Conservation (phyloP, 2,329 filamentous ascomycete genomes). For the Berkeleyomyces basicola region DNA sequence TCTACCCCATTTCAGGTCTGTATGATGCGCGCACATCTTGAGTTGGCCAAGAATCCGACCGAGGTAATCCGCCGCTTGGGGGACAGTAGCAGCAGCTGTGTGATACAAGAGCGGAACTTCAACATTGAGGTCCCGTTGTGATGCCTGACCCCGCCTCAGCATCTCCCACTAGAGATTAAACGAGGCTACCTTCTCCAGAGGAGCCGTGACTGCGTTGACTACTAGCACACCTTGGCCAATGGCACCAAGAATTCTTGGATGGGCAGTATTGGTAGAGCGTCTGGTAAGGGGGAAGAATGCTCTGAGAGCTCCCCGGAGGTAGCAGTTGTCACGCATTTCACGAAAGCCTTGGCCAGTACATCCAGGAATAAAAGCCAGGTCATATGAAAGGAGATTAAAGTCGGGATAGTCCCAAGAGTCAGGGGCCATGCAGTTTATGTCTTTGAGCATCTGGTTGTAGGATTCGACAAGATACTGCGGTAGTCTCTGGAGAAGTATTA, state of each 20-base stretch:
- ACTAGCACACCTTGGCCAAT: constrained; percentile 11
- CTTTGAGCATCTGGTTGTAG: constrained; percentile 6
- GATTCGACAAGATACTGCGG: constrained; percentile 6
- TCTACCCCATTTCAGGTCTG: not conserved
- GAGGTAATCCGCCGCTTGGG: constrained; percentile 1
- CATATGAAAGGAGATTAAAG: constrained; percentile 7
- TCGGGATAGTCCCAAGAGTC: constrained; percentile 2
- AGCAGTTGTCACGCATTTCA: constrained; percentile 6
- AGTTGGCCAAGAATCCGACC: not conserved
- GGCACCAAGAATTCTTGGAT: constrained; percentile 3
- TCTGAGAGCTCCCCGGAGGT: not conserved
- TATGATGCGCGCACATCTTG: not conserved
- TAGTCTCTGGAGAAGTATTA: constrained; percentile 3
- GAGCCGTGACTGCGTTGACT: constrained; percentile 3
- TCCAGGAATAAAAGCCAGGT: constrained; percentile 8
- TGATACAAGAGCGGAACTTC: constrained; percentile 9
- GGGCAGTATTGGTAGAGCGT: constrained; percentile 1
- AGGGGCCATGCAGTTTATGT: constrained; percentile 6
- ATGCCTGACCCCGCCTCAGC: constrained; percentile 7
- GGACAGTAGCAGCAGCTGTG: constrained; percentile 5
- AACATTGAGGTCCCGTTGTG: constrained; percentile 3
- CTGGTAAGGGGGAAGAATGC: constrained; percentile 7
- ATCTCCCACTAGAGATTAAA: constrained; percentile 11
- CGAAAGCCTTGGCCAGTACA: constrained; percentile 5
- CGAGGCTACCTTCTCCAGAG: constrained; percentile 5